Evolutionary conservation across 768 basidiomycete genomes (phyloP).

Genomic region (Leccinum barrowsii): DNA sequence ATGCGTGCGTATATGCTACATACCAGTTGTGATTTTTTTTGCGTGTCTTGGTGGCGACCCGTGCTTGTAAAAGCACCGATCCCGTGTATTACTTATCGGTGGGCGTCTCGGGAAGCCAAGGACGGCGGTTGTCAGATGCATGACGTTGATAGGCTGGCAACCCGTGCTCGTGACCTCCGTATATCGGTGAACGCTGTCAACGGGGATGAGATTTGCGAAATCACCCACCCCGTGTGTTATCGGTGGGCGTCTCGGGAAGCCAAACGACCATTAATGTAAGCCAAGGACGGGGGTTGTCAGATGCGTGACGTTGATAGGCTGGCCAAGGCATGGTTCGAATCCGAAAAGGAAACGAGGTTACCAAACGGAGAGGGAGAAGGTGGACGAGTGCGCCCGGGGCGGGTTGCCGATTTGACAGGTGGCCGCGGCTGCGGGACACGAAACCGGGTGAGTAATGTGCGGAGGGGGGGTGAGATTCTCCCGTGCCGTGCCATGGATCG

Average conservation of each 20-base stretch:
- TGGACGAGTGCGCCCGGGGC: background rate
- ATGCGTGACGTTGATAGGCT: background rate
- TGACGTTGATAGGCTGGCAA: too few relatives aligned
- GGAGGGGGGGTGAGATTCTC: background rate
- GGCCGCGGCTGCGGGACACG: slow-evolving; percentile 5
- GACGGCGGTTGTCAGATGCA: too few relatives aligned
- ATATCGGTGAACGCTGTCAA: background rate
- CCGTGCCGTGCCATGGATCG: background rate
- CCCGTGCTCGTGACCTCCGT: background rate
- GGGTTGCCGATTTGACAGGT: background rate
- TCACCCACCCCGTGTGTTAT: background rate
- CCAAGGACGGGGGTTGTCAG: slow-evolving; percentile 3
- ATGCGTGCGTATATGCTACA: slow-evolving; percentile 16
- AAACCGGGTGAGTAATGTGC: background rate
- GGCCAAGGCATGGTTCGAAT: background rate
- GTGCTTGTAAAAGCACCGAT: too few relatives aligned
- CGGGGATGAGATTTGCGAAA: background rate
- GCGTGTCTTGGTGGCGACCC: background rate
- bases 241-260: slow-evolving; percentile 3
- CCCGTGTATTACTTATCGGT: too few relatives aligned
- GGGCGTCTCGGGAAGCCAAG: too few relatives aligned
- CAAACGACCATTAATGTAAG: background rate
- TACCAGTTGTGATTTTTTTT: background rate
- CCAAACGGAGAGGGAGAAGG: background rate
- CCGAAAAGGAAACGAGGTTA: background rate